Evolutionary conservation across 1,139 yeast species (phyloP).

Genomic region (Nakaseomyces sp.): DNA sequence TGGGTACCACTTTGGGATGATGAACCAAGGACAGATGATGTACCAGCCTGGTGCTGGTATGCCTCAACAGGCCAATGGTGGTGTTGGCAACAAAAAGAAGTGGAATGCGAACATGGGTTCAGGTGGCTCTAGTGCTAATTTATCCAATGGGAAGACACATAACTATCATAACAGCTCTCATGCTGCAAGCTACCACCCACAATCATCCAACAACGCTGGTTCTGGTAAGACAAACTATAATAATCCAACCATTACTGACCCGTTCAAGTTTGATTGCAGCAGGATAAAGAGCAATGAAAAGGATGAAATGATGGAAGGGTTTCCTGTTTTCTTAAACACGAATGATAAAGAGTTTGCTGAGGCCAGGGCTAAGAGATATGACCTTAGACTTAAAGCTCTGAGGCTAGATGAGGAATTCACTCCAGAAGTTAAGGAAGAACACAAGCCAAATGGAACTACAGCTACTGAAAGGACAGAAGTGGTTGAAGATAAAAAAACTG

Average conservation of each 20-base stretch:
- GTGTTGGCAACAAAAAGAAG: slow-evolving; percentile 14
- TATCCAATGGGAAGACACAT: slow-evolving; percentile 5
- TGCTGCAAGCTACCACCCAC: slow-evolving; percentile 5
- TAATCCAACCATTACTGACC: slow-evolving; percentile 13
- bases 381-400: slow-evolving; percentile 15
- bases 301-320: slow-evolving; percentile 13
- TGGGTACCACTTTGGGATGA: slow-evolving; percentile 25
- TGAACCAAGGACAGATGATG: slow-evolving; percentile 25
- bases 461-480: background rate
- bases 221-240: slow-evolving; percentile 5
- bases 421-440: background rate
- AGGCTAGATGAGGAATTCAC: background rate
- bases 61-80: slow-evolving; percentile 6
- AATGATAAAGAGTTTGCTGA: slow-evolving; percentile 22
- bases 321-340: slow-evolving; percentile 28
- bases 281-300: slow-evolving; percentile 18
- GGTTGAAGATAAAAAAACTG: slow-evolving; percentile 4
- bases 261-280: slow-evolving; percentile 28
- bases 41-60: slow-evolving; percentile 17
- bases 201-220: background rate
- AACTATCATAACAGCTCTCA: slow-evolving; percentile 7
- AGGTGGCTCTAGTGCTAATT: background rate
- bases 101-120: slow-evolving; percentile 10
- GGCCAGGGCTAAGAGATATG: slow-evolving; percentile 22
- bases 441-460: background rate